These are phyloP conservation scores for Candida parachauliodes DNA, from an alignment of 805 yeast genomes.

Conservation along the genomic window DNA sequence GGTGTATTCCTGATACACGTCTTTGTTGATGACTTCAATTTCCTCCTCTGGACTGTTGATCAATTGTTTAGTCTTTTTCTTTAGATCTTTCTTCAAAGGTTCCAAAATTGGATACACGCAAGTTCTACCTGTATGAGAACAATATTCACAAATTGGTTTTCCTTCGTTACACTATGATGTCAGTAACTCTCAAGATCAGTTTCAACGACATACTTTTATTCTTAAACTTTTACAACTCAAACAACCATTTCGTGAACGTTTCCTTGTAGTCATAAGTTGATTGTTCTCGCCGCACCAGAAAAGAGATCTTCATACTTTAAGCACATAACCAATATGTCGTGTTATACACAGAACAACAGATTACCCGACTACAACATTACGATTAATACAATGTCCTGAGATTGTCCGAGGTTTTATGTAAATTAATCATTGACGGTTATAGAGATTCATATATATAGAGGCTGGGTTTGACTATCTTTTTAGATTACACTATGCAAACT, in stretches of 20 bases:
- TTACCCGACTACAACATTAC: too few relatives aligned
- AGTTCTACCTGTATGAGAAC: conserved; percentile 22
- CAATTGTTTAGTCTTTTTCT: background rate
- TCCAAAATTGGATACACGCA: conserved; percentile 20
- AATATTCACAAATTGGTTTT: conserved; percentile 32
- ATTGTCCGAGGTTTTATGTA: too few relatives aligned
- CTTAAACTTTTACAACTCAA: conserved; percentile 27
- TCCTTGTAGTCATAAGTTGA: background rate
- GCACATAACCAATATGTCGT: too few relatives aligned
- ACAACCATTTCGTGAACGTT: conserved; percentile 25
- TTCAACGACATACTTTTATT: conserved; percentile 24
- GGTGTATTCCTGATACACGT: background rate
- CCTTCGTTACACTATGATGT: conserved; percentile 28
- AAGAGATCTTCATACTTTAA: background rate
- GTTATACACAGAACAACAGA: too few relatives aligned
- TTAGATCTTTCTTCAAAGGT: conserved; percentile 5
- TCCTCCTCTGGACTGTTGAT: background rate
- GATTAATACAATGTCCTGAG: too few relatives aligned
- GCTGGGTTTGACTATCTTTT: too few relatives aligned
- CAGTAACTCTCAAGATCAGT: conserved; percentile 10
- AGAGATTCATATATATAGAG: too few relatives aligned
- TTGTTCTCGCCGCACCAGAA: background rate
- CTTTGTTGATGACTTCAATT: background rate
- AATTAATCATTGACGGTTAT: too few relatives aligned
- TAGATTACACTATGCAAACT: too few relatives aligned